These are phyloP conservation scores for Fusarium sambucinum DNA, from an alignment of 2,329 filamentous ascomycete species.

Conservation along the genomic window DNA sequence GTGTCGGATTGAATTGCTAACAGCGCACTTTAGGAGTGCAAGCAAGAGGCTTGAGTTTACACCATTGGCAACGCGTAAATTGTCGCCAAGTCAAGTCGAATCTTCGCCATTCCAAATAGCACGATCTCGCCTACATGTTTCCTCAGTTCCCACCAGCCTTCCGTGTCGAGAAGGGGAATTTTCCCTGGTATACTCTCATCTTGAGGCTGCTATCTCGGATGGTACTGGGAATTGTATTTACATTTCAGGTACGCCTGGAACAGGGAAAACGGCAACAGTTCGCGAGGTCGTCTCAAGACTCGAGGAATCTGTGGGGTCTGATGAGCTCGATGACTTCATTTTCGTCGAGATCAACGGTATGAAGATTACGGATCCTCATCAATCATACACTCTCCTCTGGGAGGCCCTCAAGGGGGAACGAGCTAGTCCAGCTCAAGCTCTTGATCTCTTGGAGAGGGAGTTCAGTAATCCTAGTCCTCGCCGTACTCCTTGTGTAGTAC, in stretches of 20 bases:
- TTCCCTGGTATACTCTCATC: constrained; percentile 88
- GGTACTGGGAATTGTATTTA: constrained; percentile 97
- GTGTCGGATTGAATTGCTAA: constrained; percentile 5
- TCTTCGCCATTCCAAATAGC: constrained; percentile 93
- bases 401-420: constrained; percentile 94
- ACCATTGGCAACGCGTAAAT: constrained; percentile 86
- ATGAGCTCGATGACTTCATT: constrained; percentile 97
- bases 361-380: constrained; percentile 98
- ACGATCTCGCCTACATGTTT: constrained; percentile 89
- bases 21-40: constrained; percentile 60
- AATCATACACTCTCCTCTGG: constrained; percentile 95
- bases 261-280: constrained; percentile 96
- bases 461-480: constrained; percentile 92
- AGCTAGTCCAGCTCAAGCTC: constrained; percentile 89
- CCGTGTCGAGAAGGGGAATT: constrained; percentile 96
- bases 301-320: constrained; percentile 85
- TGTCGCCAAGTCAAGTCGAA: constrained; percentile 80
- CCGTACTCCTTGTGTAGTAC: constrained; percentile 91
- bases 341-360: constrained; percentile 99
- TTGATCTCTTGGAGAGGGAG: constrained; percentile 91
- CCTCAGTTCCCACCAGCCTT: constrained; percentile 87
- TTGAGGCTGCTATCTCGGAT: constrained; percentile 93
- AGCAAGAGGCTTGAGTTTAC: constrained; percentile 91
- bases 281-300: constrained; percentile 92
- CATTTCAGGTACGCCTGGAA: constrained; percentile 98